Evolutionary conservation across 371 early-diverging fungal genomes (phyloP).

Genomic region (Chytridium lagenaria): DNA sequence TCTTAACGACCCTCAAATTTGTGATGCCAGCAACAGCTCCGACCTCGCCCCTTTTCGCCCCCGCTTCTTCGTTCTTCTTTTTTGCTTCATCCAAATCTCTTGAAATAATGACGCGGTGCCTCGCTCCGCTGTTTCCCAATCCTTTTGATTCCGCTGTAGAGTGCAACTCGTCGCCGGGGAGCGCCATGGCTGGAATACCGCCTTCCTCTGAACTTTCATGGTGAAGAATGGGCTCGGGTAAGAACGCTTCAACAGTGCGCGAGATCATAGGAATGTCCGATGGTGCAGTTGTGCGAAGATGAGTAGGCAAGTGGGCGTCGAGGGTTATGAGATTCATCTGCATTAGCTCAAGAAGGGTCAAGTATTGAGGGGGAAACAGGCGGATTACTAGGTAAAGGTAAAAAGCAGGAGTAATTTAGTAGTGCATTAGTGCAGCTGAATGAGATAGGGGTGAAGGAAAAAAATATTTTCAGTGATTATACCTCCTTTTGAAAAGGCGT

Average conservation of each 20-base stretch:
- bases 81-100: conserved; percentile 1
- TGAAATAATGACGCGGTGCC: not conserved
- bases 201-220: not conserved
- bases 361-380: conserved; percentile 36
- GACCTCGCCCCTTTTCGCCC: not conserved
- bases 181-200: conserved; percentile 6
- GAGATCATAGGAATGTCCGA: too few relatives aligned
- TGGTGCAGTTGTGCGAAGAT: not conserved
- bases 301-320: not conserved
- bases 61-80: not conserved
- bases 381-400: conserved; percentile 10
- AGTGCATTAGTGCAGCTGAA: not conserved
- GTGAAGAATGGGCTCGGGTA: conserved; percentile 9
- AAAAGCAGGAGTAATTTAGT: not conserved
- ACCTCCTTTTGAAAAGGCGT: conserved; percentile 39
- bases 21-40: conserved; percentile 5
- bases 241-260: conserved; percentile 3
- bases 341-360: conserved; percentile 26
- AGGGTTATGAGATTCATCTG: not conserved
- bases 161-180: conserved; percentile 26
- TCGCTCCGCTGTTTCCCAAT: not conserved
- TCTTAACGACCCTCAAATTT: not conserved
- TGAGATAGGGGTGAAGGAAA: too few relatives aligned
- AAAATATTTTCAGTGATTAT: too few relatives aligned
- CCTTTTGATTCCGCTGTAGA: conserved; percentile 3